A percentile compares a stretch with the other conserved stretches of the same genome.
These are phyloP conservation scores for Phyllosticta paracitricarpa DNA, from an alignment of 2,329 filamentous ascomycete species.

Conservation along the genomic window DNA sequence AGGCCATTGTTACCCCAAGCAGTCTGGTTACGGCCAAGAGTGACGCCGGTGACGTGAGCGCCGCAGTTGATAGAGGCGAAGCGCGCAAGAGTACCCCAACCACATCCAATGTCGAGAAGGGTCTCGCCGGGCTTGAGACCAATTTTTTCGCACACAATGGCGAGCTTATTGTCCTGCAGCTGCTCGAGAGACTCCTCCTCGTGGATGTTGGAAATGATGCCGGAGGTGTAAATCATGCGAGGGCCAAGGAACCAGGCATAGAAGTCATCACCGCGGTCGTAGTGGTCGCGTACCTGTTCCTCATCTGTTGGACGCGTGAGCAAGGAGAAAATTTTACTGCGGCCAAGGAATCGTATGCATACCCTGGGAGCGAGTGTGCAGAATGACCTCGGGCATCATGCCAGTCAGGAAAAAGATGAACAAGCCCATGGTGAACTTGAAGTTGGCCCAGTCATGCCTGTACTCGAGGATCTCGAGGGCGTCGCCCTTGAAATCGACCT, in stretches of 20 bases:
- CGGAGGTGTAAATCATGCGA: constrained; percentile 97
- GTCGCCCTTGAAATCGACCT: constrained; percentile 94
- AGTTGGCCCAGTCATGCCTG: constrained; percentile 94
- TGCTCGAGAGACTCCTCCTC: constrained; percentile 86
- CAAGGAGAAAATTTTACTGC: background rate
- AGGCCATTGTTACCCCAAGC: constrained; percentile 92
- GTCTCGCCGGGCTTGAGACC: constrained; percentile 68
- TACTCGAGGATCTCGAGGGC: constrained; percentile 82
- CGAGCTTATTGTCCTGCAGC: constrained; percentile 95
- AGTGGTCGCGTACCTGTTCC: constrained; percentile 95
- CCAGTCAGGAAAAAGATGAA: constrained; percentile 82
- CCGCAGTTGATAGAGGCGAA: constrained; percentile 91
- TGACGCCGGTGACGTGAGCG: constrained; percentile 76
- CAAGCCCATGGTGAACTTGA: constrained; percentile 75
- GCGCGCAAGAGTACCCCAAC: constrained; percentile 92
- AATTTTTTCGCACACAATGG: constrained; percentile 93
- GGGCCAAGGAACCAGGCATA: constrained; percentile 98
- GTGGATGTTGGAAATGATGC: constrained; percentile 80
- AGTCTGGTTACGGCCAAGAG: constrained; percentile 90
- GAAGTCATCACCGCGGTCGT: constrained; percentile 96
- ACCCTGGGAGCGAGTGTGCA: constrained; percentile 87
- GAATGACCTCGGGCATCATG: constrained; percentile 81
- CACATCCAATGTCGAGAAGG: constrained; percentile 91
- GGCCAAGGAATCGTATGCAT: constrained; percentile 17
- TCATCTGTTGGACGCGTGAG: constrained; percentile 54